A percentile compares a stretch with the other conserved stretches of the same genome.
phyloP scores from a whole-genome alignment of 176 grass and related monocot species.

The Oryza longistaminata region DNA sequence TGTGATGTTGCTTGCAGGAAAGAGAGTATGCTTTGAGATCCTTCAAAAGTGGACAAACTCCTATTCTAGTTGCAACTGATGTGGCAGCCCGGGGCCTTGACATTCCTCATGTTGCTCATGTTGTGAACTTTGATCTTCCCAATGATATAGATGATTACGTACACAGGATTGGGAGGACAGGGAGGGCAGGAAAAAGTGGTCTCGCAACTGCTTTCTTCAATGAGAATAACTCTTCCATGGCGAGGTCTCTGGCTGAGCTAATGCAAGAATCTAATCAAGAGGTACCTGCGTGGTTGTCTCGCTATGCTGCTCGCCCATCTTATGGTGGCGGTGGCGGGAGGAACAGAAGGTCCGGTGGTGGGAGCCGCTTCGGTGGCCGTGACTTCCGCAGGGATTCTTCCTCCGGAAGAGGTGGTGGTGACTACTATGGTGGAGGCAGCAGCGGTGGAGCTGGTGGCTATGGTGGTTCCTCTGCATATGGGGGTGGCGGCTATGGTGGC shows the following conservation, averaged over 20 bases:
- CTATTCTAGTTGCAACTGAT: constrained; percentile 93
- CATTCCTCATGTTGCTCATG: constrained; percentile 97
- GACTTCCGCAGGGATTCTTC: constrained; percentile 74
- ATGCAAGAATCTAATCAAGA: constrained; percentile 95
- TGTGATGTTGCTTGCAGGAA: constrained; percentile 50
- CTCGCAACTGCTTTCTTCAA: constrained; percentile 93
- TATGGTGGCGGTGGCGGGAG: constrained; percentile 63
- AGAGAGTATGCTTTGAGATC: constrained; percentile 82
- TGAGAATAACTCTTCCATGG: constrained; percentile 67
- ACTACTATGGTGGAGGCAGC: constrained; percentile 53
- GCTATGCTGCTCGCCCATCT: constrained; percentile 68
- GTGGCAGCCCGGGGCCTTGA: constrained; percentile 92
- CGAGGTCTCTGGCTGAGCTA: constrained; percentile 60
- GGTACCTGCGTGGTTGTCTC: constrained; percentile 69
- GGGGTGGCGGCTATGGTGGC: constrained; percentile 53
- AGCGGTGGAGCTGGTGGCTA: constrained; percentile 43
- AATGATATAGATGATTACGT: constrained; percentile 89
- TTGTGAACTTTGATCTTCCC: constrained; percentile 94
- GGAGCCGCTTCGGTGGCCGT: constrained; percentile 66
- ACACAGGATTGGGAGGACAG: constrained; percentile 87
- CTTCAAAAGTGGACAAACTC: constrained; percentile 86
- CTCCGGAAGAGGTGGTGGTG: constrained; percentile 50
- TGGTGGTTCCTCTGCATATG: constrained; percentile 53
- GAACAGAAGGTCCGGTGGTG: constrained; percentile 55
- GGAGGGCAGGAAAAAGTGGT: constrained; percentile 73